Evolutionary conservation across 768 basidiomycete genomes (phyloP).

Genomic region (Dictyophora rubrovolvata): DNA sequence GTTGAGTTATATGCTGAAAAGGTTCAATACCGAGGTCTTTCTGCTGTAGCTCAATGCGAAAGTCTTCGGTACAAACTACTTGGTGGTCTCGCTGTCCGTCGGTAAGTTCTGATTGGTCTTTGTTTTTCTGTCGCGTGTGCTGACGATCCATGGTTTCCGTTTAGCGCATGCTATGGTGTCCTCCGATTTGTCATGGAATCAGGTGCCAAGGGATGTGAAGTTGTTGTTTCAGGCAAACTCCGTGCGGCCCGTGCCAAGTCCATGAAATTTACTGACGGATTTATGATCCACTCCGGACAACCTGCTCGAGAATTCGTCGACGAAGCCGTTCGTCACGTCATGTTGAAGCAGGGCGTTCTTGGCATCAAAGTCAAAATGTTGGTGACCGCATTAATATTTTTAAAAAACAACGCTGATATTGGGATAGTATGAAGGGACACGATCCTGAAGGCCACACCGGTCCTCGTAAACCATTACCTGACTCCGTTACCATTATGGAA

Average conservation of each 20-base stretch:
- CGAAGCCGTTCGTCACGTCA: slow-evolving; percentile 94
- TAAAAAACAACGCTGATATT: background rate
- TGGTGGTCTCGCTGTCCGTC: slow-evolving; percentile 96
- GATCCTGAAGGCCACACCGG: slow-evolving; percentile 88
- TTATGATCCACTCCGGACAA: slow-evolving; percentile 99
- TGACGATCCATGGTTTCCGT: background rate
- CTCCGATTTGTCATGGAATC: slow-evolving; percentile 99
- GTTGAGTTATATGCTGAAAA: slow-evolving; percentile 99
- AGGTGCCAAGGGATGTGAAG: slow-evolving; percentile 98
- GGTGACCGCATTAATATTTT: slow-evolving; percentile 16
- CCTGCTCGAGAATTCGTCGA: slow-evolving; percentile 95
- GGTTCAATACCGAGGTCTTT: slow-evolving; percentile 95
- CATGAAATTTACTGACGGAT: slow-evolving; percentile 99
- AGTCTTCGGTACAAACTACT: slow-evolving; percentile 97
- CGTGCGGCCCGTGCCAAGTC: slow-evolving; percentile 99
- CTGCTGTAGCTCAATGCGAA: slow-evolving; percentile 98
- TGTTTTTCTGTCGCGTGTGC: background rate
- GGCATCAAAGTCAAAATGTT: slow-evolving; percentile 99
- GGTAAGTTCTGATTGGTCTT: slow-evolving; percentile 42
- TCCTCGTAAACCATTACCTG: slow-evolving; percentile 89
- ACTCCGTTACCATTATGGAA: slow-evolving; percentile 83
- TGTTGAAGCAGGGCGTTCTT: slow-evolving; percentile 96
- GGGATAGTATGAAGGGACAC: slow-evolving; percentile 83
- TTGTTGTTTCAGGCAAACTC: slow-evolving; percentile 98
- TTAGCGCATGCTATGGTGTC: slow-evolving; percentile 96